phyloP scores from a whole-genome alignment of 2,329 filamentous ascomycete species.

The Fusarium sambucinum region DNA sequence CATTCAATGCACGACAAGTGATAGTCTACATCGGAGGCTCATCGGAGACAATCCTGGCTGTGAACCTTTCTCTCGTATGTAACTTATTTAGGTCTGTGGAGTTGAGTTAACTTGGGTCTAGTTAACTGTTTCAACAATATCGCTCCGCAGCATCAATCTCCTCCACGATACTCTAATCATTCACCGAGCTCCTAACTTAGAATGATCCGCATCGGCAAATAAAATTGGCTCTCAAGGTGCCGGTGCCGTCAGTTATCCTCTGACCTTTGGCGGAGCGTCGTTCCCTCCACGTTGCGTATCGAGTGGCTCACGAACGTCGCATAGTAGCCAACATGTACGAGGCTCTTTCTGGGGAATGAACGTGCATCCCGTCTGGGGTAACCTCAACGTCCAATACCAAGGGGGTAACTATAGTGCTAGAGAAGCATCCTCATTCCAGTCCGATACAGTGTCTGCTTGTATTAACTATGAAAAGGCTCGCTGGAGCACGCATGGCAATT shows the following conservation, averaged over 20 bases:
- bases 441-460: not conserved
- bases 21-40: constrained; percentile 2
- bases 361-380: constrained; percentile 42
- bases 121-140: constrained; percentile 26
- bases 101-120: constrained; percentile 15
- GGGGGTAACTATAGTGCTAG: constrained; percentile 14
- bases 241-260: constrained; percentile 21
- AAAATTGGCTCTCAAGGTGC: constrained; percentile 3
- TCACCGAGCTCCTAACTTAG: constrained; percentile 36
- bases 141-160: constrained; percentile 19
- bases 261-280: constrained; percentile 33
- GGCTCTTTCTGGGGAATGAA: constrained; percentile 32
- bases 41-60: not conserved
- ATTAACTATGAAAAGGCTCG: constrained; percentile 5
- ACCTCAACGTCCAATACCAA: constrained; percentile 26
- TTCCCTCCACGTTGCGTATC: constrained; percentile 44
- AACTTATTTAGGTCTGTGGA: constrained; percentile 20
- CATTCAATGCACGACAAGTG: not conserved
- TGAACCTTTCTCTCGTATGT: constrained; percentile 15
- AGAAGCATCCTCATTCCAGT: constrained; percentile 3
- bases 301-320: constrained; percentile 42
- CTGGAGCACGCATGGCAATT: not conserved
- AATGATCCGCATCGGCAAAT: constrained; percentile 32
- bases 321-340: constrained; percentile 22
- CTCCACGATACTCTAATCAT: constrained; percentile 17